A percentile compares a stretch with the other conserved stretches of the same genome.
phyloP scores from a whole-genome alignment of 495 filamentous ascomycete genomes.

The Neurospora sp. region DNA sequence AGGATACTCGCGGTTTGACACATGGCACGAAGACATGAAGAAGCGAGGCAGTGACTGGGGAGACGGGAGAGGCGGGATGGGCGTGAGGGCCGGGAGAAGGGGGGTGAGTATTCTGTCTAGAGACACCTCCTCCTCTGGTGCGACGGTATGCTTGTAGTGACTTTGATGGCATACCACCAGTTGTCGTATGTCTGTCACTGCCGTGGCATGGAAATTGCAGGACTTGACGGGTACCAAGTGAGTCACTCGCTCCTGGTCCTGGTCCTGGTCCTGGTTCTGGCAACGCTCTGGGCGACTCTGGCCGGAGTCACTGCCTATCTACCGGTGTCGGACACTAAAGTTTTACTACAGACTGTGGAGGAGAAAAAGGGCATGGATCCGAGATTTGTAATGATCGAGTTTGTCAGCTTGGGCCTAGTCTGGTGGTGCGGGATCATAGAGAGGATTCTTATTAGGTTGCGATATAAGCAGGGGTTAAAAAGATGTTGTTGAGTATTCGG shows the following conservation, averaged over 20 bases:
- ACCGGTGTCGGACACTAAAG: background rate
- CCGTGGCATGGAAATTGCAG: background rate
- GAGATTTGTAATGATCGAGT: background rate
- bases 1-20: background rate
- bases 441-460: too few relatives aligned
- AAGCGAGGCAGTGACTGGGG: background rate
- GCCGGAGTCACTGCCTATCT: background rate
- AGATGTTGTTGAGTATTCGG: too few relatives aligned
- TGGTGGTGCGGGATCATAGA: background rate
- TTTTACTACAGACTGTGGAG: background rate
- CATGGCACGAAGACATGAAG: background rate
- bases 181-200: background rate
- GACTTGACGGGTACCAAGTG: background rate
- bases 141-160: background rate
- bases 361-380: background rate
- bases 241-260: background rate
- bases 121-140: background rate
- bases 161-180: background rate
- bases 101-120: background rate
- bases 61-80: background rate
- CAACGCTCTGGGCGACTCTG: background rate
- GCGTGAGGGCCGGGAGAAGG: background rate
- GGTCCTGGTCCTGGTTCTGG: background rate
- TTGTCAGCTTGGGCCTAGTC: background rate
- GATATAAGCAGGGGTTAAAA: too few relatives aligned